These are phyloP conservation scores for Emmonsiellopsis sp. DNA, from an alignment of 2,329 filamentous ascomycete genomes.

Conservation along the genomic window DNA sequence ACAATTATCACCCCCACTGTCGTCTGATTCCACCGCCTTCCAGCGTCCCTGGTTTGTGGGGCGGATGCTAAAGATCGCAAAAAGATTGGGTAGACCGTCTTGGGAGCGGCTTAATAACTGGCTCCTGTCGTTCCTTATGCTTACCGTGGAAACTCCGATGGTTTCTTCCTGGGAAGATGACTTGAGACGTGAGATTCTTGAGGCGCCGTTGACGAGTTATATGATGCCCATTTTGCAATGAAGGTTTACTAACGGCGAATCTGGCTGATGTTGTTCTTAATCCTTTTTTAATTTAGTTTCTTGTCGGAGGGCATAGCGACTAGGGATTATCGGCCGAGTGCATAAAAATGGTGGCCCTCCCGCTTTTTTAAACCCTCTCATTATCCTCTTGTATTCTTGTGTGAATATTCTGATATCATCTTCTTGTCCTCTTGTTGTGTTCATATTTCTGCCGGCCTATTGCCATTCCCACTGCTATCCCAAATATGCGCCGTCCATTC, in stretches of 20 bases:
- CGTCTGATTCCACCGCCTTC: slow-evolving; percentile 9
- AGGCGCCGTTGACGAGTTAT: slow-evolving; percentile 29
- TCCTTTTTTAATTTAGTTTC: not conserved
- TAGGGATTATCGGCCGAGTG: no score
- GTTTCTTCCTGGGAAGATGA: slow-evolving; percentile 23
- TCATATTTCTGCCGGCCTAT: no score
- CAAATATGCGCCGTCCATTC: no score
- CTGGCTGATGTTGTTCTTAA: no score
- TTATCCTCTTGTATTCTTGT: no score
- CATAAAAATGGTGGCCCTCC: no score
- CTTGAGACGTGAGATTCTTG: slow-evolving; percentile 28
- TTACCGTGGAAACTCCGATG: slow-evolving; percentile 17
- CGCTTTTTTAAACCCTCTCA: no score
- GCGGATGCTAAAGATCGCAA: slow-evolving; percentile 32
- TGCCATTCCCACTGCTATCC: no score
- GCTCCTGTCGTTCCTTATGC: slow-evolving; percentile 27
- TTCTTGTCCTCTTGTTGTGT: no score
- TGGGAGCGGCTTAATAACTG: slow-evolving; percentile 30
- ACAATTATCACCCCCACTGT: not conserved
- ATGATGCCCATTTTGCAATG: slow-evolving; percentile 19
- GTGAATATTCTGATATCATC: no score
- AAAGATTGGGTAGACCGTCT: slow-evolving; percentile 23
- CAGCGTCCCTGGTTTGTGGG: slow-evolving; percentile 32
- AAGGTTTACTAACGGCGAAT: not conserved
- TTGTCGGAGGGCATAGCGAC: not conserved